Conservation (phyloP, 768 basidiomycete species). For the button mushroom (Agaricus bisporus) region DNA sequence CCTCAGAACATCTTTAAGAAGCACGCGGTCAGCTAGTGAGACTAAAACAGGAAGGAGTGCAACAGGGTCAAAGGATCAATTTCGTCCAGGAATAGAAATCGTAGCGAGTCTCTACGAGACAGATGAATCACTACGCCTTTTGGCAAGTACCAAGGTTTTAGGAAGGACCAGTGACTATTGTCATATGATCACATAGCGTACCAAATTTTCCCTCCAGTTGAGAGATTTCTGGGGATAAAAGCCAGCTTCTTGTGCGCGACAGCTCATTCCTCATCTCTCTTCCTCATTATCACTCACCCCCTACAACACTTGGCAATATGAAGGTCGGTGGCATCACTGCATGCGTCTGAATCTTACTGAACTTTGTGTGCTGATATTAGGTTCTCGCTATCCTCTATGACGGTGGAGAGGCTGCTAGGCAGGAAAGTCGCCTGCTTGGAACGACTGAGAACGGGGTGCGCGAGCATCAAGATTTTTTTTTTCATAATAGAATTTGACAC, state of each 20-base stretch:
- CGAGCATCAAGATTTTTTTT: background rate
- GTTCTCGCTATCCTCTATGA: constrained; percentile 71
- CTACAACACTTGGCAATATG: constrained; percentile 23
- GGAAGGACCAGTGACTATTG: no score
- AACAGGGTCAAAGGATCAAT: background rate
- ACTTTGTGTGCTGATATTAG: constrained; percentile 26
- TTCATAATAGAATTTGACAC: background rate
- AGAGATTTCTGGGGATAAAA: constrained; percentile 6
- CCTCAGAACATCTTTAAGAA: no score
- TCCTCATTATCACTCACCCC: constrained; percentile 9
- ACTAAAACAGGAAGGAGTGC: background rate
- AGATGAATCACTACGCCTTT: no score
- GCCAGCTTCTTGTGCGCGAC: background rate
- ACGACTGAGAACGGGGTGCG: constrained; percentile 74
- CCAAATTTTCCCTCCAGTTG: constrained; percentile 2
- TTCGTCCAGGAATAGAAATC: no score
- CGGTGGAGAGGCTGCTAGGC: constrained; percentile 56
- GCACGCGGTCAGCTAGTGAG: no score
- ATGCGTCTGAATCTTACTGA: background rate
- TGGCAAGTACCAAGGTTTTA: no score
- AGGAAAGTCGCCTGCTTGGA: constrained; percentile 73
- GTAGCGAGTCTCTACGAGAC: no score
- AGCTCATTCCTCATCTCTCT: background rate
- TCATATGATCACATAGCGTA: background rate
- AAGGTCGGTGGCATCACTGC: constrained; percentile 26